Evolutionary conservation across 352 stramenopile genomes (phyloP), one percentile per base, ranked within the genome.

Genomic region (Thraustotheca clavata): DNA sequence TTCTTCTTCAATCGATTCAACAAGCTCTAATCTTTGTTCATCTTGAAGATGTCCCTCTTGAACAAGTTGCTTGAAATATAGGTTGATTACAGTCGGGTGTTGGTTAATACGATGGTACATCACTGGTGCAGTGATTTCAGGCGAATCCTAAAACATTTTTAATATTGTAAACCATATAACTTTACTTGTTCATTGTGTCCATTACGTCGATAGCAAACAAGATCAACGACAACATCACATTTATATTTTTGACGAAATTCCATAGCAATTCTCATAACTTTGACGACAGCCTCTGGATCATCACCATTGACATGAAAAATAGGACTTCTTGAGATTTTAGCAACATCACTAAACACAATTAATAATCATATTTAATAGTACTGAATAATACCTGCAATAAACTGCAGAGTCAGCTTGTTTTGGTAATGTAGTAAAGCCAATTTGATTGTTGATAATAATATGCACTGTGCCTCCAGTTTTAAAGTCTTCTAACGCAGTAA

Each of bases 401-500:
- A 95, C 83, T 6, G 96, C 98, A 11, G 95, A 99, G 49, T 97
- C 88, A 46, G 86, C 93, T 69, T 99, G 91, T 69, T 97, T 96
- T 16, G 96, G 96, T 67, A 99, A 84, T 8, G 97, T 99, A n/a
- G 97, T 99, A 75, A 99, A 99, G 16, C 86, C 89, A 24, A 97
- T 93, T 74, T 98, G 94, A 70, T 99, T 99, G 79, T 99, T 99
- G 60, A 99, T 96, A 67, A 99, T 95, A 16, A 99, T 89, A 74
- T 99, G 96, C 68, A 99, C 95, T 14, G 96, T 99, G 47, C 97
- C 97, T 41, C 96, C 96, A 11, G 96, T 98, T 60, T 87, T 86
- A 74, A 98, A 99, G 39, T 97, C 86, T 34, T 89, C 75, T 16
- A 99, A 87, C 24, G 79, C 81, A 50, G 76, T 91, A 48, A 96